A percentile compares a stretch with the other conserved stretches of the same genome.
Conservation (phyloP, 208 protist species). For the Crithidia thermophila region DNA sequence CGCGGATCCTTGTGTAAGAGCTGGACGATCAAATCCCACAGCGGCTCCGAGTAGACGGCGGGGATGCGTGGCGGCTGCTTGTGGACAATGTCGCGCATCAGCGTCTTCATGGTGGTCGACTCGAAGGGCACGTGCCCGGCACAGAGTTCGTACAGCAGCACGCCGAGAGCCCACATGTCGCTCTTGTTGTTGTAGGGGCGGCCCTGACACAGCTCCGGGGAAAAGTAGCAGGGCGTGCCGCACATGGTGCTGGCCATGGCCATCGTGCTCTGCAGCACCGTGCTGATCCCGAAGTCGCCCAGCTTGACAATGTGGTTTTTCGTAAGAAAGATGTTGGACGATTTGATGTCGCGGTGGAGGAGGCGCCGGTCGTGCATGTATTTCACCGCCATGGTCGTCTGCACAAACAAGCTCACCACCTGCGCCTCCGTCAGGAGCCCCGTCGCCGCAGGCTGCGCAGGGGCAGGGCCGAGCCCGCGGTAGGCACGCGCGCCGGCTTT, state of each 20-base stretch:
- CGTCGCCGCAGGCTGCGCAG: not conserved
- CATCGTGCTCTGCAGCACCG: constrained; percentile 84
- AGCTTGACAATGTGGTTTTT: constrained; percentile 88
- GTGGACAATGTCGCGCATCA: constrained; percentile 88
- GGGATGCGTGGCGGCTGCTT: constrained; percentile 80
- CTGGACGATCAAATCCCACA: constrained; percentile 74
- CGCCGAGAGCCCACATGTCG: constrained; percentile 93
- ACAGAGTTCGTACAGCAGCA: constrained; percentile 91
- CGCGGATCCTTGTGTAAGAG: constrained; percentile 85
- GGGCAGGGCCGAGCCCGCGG: not conserved
- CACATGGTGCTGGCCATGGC: constrained; percentile 94
- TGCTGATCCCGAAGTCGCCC: constrained; percentile 93
- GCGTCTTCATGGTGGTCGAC: constrained; percentile 77
- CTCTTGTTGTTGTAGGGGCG: constrained; percentile 95
- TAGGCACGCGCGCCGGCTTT: constrained; percentile 3
- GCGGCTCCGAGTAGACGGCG: constrained; percentile 56
- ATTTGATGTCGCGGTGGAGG: constrained; percentile 94
- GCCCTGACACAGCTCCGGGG: constrained; percentile 92
- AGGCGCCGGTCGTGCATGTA: constrained; percentile 92
- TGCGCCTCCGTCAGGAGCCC: constrained; percentile 65
- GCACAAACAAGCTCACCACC: constrained; percentile 81
- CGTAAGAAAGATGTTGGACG: constrained; percentile 93
- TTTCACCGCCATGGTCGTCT: constrained; percentile 86
- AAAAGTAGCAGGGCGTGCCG: constrained; percentile 96
- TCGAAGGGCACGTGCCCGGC: constrained; percentile 81